Conservation (phyloP, 331 rosid species). For the Cydonia oblonga region DNA sequence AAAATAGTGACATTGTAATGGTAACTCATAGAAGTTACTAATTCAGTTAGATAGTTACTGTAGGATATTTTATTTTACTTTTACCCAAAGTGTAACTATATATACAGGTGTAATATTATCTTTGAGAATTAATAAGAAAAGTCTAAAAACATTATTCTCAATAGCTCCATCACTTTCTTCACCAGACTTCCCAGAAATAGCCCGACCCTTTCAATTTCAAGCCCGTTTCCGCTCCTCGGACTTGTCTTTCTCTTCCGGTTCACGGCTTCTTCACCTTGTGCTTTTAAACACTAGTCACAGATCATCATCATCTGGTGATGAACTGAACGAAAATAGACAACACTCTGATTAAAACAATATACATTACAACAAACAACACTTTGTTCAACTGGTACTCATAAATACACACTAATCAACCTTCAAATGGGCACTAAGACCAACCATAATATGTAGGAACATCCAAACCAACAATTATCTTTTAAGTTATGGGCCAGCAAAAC, state of each 20-base stretch:
- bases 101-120: too few species aligned
- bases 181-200: slow-evolving; percentile 45
- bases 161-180: slow-evolving; percentile 52
- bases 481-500: background rate
- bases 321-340: slow-evolving; percentile 32
- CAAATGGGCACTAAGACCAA: background rate
- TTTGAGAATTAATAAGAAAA: too few species aligned
- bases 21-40: too few species aligned
- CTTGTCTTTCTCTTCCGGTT: slow-evolving; percentile 42
- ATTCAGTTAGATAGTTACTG: too few species aligned
- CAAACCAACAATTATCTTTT: background rate
- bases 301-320: slow-evolving; percentile 33
- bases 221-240: background rate
- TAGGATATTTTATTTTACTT: too few species aligned
- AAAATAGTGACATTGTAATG: too few species aligned
- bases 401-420: background rate
- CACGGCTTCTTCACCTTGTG: slow-evolving; percentile 8
- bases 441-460: background rate
- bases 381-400: background rate
- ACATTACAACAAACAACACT: background rate
- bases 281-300: slow-evolving; percentile 3
- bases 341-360: background rate
- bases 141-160: too few species aligned
- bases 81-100: too few species aligned
- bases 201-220: slow-evolving; percentile 31